phyloP scores from a whole-genome alignment of 345 rosid genomes.

The Anastatica hierochuntica region DNA sequence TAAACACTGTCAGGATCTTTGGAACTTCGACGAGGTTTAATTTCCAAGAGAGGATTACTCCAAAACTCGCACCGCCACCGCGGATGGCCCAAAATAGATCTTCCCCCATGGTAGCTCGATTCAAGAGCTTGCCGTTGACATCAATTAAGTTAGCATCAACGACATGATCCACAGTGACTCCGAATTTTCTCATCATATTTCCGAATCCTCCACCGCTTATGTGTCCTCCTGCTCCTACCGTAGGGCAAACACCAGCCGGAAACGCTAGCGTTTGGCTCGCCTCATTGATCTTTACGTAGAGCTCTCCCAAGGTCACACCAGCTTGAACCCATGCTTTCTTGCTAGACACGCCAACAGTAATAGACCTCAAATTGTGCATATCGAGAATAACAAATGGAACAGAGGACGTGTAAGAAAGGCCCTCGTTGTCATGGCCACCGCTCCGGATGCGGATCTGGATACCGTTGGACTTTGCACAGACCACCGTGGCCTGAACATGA shows the following conservation, averaged over 20 bases:
- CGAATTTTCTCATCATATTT: constrained; percentile 42
- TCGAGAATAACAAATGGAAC: constrained; percentile 34
- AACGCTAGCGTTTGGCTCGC: constrained; percentile 35
- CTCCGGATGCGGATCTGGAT: constrained; percentile 22
- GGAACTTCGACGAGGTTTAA: constrained; percentile 47
- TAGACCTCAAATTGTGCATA: constrained; percentile 32
- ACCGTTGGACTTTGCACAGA: constrained; percentile 21
- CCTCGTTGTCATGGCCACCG: constrained; percentile 28
- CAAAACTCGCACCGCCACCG: constrained; percentile 53
- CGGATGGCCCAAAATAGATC: constrained; percentile 54
- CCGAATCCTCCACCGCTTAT: constrained; percentile 46
- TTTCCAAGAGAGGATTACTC: constrained; percentile 39
- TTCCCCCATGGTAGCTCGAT: constrained; percentile 42
- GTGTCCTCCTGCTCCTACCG: constrained; percentile 44
- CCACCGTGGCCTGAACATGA: constrained; percentile 27
- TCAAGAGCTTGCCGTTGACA: constrained; percentile 35
- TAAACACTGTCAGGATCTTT: constrained; percentile 27
- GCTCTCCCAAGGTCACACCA: constrained; percentile 53
- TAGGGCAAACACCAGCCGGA: constrained; percentile 42
- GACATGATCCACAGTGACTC: constrained; percentile 39
- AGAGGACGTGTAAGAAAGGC: constrained; percentile 22
- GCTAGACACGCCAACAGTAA: constrained; percentile 22
- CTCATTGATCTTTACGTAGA: constrained; percentile 33
- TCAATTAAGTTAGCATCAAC: constrained; percentile 40
- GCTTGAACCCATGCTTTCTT: constrained; percentile 42